Percentiles rank a stretch among this genome's conserved stretches.
Conservation (phyloP, 768 basidiomycete genomes). For the Lyophyllum atratum region DNA sequence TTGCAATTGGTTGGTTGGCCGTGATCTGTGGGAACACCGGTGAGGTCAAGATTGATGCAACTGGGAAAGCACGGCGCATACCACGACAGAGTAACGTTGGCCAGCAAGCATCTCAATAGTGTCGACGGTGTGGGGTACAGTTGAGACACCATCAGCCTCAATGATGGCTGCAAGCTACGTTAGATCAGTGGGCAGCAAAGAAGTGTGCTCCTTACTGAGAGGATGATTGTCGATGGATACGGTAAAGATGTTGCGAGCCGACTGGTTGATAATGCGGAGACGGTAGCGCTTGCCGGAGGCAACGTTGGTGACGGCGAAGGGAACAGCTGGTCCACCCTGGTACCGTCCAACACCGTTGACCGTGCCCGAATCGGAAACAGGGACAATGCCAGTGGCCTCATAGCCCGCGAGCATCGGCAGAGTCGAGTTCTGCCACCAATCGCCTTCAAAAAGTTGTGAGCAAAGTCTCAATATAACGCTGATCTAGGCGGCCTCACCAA, state of each 20-base stretch:
- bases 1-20: conserved; percentile 45
- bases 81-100: conserved; percentile 50
- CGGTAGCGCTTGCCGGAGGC: conserved; percentile 41
- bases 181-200: not conserved
- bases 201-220: conserved; percentile 17
- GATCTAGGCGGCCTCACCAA: conserved; percentile 5
- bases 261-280: conserved; percentile 46
- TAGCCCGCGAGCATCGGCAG: conserved; percentile 26
- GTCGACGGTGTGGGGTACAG: conserved; percentile 33
- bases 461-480: conserved; percentile 20
- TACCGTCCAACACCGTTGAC: conserved; percentile 47
- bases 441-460: conserved; percentile 32
- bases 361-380: conserved; percentile 38
- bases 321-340: conserved; percentile 35
- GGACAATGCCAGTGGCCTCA: conserved; percentile 26
- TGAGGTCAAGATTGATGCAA: not conserved
- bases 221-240: conserved; percentile 33
- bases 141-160: conserved; percentile 40
- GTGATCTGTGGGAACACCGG: conserved; percentile 17
- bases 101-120: conserved; percentile 44
- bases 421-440: conserved; percentile 41
- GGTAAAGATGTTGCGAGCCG: conserved; percentile 41
- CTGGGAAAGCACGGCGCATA: conserved; percentile 6
- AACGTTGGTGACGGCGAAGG: conserved; percentile 41
- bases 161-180: conserved; percentile 27